Percentiles rank a stretch among this genome's conserved stretches.
Conservation (phyloP, 164 flowering plant genomes). For the Buxus sempervirens region DNA sequence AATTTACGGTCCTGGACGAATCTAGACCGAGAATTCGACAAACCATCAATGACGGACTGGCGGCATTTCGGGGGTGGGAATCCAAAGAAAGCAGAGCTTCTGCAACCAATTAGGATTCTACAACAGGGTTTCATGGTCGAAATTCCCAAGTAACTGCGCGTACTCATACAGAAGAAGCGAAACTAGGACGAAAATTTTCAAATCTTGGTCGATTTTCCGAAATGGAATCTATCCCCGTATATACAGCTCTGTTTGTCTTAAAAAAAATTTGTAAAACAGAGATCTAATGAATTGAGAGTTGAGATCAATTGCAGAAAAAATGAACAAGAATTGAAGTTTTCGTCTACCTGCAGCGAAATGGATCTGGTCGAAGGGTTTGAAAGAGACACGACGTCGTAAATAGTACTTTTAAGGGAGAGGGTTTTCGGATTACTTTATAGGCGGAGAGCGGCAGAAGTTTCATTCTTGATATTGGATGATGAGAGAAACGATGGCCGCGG, state of each 20-base stretch:
- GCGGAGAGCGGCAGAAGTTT: too few species aligned
- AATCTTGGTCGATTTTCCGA: not conserved
- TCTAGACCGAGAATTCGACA: conserved; percentile 34
- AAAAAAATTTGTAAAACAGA: conserved; percentile 21
- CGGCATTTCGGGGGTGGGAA: conserved; percentile 19
- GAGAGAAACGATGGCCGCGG: too few species aligned
- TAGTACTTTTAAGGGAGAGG: too few species aligned
- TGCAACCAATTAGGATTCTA: conserved; percentile 42
- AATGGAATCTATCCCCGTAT: not conserved
- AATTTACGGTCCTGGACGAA: conserved; percentile 8
- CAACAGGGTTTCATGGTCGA: conserved; percentile 66
- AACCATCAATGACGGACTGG: conserved; percentile 15
- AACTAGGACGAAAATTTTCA: not conserved
- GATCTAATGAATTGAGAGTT: not conserved
- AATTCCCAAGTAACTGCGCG: conserved; percentile 43
- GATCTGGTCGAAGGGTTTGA: too few species aligned
- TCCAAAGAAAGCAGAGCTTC: conserved; percentile 37
- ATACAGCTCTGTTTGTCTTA: conserved; percentile 24
- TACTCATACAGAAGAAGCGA: conserved; percentile 31
- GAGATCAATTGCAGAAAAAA: too few species aligned
- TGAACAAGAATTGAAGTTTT: too few species aligned
- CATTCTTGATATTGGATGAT: too few species aligned
- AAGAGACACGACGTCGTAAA: too few species aligned
- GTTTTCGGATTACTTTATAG: too few species aligned
- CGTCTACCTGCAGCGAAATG: too few species aligned